Evolutionary conservation across 345 rosid species (phyloP).

Genomic region (Eucalyptus leucophloia): DNA sequence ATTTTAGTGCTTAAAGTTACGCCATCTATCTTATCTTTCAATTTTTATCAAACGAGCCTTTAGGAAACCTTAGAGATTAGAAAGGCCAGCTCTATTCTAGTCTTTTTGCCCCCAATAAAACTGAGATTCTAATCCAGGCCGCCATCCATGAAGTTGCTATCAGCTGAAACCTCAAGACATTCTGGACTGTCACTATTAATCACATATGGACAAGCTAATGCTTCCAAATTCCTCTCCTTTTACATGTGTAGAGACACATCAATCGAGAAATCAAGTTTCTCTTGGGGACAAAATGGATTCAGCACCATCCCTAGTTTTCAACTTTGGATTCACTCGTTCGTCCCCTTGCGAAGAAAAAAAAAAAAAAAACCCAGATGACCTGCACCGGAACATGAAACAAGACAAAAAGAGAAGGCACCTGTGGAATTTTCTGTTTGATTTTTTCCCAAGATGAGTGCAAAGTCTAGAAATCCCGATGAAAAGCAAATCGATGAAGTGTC

Average conservation of each 20-base stretch:
- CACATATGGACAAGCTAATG: background rate
- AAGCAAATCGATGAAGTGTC: background rate
- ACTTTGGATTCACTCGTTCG: background rate
- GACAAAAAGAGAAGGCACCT: background rate
- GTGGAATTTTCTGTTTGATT: background rate
- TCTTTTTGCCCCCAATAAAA: background rate
- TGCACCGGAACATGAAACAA: background rate
- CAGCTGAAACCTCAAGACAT: background rate
- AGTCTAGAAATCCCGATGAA: background rate
- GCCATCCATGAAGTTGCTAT: background rate
- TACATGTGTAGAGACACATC: background rate
- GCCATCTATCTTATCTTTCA: background rate
- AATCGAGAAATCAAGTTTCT: background rate
- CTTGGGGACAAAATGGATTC: background rate
- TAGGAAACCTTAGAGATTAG: background rate
- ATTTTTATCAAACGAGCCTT: background rate
- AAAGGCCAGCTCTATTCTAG: background rate
- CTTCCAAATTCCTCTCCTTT: background rate
- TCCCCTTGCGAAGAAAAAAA: background rate
- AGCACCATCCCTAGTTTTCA: background rate
- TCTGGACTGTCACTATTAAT: background rate
- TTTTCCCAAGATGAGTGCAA: background rate
- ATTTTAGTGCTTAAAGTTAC: background rate
- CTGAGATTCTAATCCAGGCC: background rate
- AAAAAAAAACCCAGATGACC: background rate